Evolutionary conservation across 192 early-diverging fungal genomes (phyloP), one percentile per base, ranked within the genome.

Genomic region (Allomyces macrogynus): DNA sequence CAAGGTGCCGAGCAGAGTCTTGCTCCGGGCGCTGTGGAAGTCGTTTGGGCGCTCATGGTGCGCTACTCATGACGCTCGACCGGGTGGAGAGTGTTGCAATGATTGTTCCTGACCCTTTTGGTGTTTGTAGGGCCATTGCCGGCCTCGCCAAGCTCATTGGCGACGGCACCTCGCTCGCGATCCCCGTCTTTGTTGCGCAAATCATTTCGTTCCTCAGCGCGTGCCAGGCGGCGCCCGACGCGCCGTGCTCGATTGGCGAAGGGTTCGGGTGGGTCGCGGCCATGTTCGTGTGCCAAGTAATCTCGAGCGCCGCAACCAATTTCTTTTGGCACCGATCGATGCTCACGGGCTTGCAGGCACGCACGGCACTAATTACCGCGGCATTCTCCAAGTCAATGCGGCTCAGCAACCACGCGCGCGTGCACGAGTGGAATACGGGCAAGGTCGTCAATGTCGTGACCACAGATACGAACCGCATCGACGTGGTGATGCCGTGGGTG

Each of bases 391-490:
- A 57, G 49, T 20, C 49, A 0, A 14, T 57, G 49, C 49, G 49
- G 49, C 49, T 57, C 49, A 57, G 49, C 49, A 57, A 57, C 16
- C 3, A 14, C 16, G 49, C 49, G 49, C 49, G 49, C 49, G 20
- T 20, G 16, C 16, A n/a, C 49, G 49, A 57, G 16, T 57, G 12
- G 16, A 57, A 57, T 16, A 57, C 49, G 49, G 64, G 64, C 20
- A 24, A 65, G 18, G 60, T 65, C 25, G 40, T 65, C 5, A 65
- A 65, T 22, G 16, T 65, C 18, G 64, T 65, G 2, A 60, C 25
- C 5, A 60, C 64, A 1, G 64, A 65, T 26, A 60, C 64, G 8
- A 49, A 43, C 24, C 44, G 64, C 18, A 11, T 65, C 26, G 32
- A 54, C 18, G 24, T 24, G 44, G 23, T 25, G 20, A 25, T 18